Evolutionary conservation across 768 basidiomycete species (phyloP).

Genomic region (Kwoniella botswanensis): DNA sequence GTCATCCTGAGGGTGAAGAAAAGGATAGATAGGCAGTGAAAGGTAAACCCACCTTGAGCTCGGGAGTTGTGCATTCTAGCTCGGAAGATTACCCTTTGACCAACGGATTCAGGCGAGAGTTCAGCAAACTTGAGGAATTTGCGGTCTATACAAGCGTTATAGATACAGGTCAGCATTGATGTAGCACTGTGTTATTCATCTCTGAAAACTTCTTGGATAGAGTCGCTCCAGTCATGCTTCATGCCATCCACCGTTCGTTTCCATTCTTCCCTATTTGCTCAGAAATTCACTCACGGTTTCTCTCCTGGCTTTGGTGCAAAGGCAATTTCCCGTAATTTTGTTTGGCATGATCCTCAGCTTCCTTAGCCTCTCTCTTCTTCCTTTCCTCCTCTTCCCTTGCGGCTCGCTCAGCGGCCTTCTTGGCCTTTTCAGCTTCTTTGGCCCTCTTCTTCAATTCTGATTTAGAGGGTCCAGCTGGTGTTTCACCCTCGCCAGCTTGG

Average conservation of each 20-base stretch:
- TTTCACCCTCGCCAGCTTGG: constrained; percentile 47
- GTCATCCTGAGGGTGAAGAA: background rate
- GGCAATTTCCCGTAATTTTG: constrained; percentile 86
- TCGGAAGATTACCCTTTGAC: constrained; percentile 78
- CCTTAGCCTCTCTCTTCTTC: constrained; percentile 61
- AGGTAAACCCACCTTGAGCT: constrained; percentile 66
- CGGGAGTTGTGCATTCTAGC: constrained; percentile 90
- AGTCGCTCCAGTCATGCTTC: no score
- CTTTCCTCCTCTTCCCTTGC: constrained; percentile 78
- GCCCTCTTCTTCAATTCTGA: constrained; percentile 88
- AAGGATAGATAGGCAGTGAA: background rate
- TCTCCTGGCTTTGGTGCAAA: constrained; percentile 86
- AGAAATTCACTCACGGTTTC: constrained; percentile 58
- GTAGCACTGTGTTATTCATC: no score
- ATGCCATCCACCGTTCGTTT: background rate
- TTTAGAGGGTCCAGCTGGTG: constrained; percentile 68
- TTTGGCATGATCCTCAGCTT: constrained; percentile 61
- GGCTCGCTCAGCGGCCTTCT: constrained; percentile 83
- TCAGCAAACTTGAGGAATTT: constrained; percentile 70
- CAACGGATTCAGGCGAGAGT: constrained; percentile 67
- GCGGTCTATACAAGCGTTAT: constrained; percentile 56
- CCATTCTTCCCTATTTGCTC: background rate
- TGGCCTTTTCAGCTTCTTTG: constrained; percentile 87
- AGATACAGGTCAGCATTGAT: background rate
- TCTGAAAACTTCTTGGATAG: no score